Evolutionary conservation across 2,329 filamentous ascomycete species (phyloP).

Genomic region (Gnomoniopsis smithogilvyi): DNA sequence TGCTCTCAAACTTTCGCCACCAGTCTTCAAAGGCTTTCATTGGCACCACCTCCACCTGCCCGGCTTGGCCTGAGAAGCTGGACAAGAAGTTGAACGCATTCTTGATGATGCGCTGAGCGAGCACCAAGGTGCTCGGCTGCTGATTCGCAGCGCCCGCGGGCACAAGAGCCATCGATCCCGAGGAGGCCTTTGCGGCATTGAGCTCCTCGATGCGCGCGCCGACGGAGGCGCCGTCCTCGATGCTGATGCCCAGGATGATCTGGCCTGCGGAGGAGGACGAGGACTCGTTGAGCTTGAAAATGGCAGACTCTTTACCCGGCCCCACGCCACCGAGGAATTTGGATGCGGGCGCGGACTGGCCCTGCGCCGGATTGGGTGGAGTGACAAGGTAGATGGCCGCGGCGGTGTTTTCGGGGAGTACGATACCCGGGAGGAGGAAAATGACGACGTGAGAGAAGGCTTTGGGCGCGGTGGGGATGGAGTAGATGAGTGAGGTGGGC

Average conservation of each 20-base stretch:
- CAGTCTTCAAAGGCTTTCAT: conserved; percentile 93
- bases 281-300: conserved; percentile 68
- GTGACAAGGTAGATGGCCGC: conserved; percentile 86
- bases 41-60: conserved; percentile 78
- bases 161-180: conserved; percentile 22
- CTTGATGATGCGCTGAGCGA: conserved; percentile 91
- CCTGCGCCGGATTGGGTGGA: conserved; percentile 31
- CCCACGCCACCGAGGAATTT: conserved; percentile 86
- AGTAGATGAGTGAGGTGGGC: conserved; percentile 55
- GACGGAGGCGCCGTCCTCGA: conserved; percentile 75
- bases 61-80: conserved; percentile 70
- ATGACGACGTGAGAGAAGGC: conserved; percentile 81
- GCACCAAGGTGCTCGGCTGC: conserved; percentile 64
- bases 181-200: conserved; percentile 34
- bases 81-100: conserved; percentile 97
- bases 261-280: conserved; percentile 32
- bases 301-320: conserved; percentile 84
- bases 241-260: conserved; percentile 76
- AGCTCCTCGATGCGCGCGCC: conserved; percentile 64
- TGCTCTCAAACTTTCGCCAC: conserved; percentile 95
- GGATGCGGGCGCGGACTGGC: conserved; percentile 55
- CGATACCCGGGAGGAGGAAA: conserved; percentile 77
- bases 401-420: conserved; percentile 71
- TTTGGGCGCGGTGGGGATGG: conserved; percentile 39
- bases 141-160: conserved; percentile 23